Evolutionary conservation across 2,329 filamentous ascomycete genomes (phyloP).

Genomic region (Paraconiothyrium brasiliense): DNA sequence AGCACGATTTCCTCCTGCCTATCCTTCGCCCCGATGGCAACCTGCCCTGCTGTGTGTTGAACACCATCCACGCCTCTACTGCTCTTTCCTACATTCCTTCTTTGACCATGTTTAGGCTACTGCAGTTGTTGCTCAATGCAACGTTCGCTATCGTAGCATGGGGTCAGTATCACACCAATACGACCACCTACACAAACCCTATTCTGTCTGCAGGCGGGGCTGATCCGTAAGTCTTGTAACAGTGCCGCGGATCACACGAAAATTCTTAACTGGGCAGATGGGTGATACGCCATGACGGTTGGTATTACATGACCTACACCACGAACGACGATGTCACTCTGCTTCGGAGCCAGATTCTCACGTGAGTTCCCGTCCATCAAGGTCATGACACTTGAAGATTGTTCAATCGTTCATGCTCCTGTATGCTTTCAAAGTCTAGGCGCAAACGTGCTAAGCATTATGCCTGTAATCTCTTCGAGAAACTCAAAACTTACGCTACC

Average conservation of each 20-base stretch:
- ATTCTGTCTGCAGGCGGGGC: constrained; percentile 53
- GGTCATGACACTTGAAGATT: too few relatives aligned
- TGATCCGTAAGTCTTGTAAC: constrained; percentile 49
- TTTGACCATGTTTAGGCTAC: constrained; percentile 27
- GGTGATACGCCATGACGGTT: constrained; percentile 53
- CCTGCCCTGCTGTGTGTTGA: too few relatives aligned
- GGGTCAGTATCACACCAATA: constrained; percentile 29
- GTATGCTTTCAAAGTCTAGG: too few relatives aligned
- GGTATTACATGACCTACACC: constrained; percentile 58
- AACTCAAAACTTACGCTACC: too few relatives aligned
- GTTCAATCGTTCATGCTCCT: too few relatives aligned
- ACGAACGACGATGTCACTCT: constrained; percentile 56
- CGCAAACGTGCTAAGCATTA: too few relatives aligned
- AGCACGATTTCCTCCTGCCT: background rate
- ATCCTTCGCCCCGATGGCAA: too few relatives aligned
- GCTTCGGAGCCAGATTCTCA: constrained; percentile 52
- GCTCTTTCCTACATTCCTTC: too few relatives aligned
- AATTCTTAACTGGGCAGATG: constrained; percentile 39
- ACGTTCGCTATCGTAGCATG: constrained; percentile 28
- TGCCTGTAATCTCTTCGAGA: too few relatives aligned
- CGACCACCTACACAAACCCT: constrained; percentile 57
- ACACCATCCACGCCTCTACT: too few relatives aligned
- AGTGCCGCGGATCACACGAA: background rate
- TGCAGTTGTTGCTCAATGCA: constrained; percentile 23
- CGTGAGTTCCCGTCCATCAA: constrained; percentile 31